These are phyloP conservation scores for Inga oerstediana DNA, from an alignment of 306 rosid species.

Conservation along the genomic window DNA sequence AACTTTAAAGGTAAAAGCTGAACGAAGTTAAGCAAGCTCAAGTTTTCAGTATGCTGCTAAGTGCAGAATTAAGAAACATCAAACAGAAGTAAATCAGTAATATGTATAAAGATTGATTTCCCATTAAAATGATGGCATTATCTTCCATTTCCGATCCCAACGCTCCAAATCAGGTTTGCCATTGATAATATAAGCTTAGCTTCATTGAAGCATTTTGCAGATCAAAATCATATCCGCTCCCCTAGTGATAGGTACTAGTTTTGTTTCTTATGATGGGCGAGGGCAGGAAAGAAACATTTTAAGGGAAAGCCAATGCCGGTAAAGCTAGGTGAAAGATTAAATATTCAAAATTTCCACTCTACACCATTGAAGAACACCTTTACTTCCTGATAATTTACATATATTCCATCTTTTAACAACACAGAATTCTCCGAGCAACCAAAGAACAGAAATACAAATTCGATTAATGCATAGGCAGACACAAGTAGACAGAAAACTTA, in stretches of 20 bases:
- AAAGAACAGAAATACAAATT: background rate
- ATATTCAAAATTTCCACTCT: background rate
- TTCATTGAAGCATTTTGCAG: background rate
- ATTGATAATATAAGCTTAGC: too few species aligned
- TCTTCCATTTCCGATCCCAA: background rate
- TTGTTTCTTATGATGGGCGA: background rate
- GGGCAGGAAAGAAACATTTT: too few species aligned
- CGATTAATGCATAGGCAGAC: background rate
- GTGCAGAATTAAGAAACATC: background rate
- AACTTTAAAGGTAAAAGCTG: background rate
- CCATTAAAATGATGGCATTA: background rate
- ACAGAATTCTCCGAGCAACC: background rate
- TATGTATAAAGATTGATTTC: background rate
- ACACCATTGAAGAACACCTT: background rate
- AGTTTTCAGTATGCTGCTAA: background rate
- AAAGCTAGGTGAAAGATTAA: background rate
- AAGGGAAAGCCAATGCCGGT: background rate
- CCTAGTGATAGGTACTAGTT: background rate
- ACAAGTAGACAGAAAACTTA: background rate
- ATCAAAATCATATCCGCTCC: background rate
- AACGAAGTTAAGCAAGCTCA: background rate
- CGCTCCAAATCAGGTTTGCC: background rate
- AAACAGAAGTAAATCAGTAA: background rate
- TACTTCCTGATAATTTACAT: background rate
- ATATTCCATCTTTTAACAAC: background rate